Conservation (phyloP, 2,329 filamentous ascomycete genomes). For the Immersiporthe knoxdaviesiana region DNA sequence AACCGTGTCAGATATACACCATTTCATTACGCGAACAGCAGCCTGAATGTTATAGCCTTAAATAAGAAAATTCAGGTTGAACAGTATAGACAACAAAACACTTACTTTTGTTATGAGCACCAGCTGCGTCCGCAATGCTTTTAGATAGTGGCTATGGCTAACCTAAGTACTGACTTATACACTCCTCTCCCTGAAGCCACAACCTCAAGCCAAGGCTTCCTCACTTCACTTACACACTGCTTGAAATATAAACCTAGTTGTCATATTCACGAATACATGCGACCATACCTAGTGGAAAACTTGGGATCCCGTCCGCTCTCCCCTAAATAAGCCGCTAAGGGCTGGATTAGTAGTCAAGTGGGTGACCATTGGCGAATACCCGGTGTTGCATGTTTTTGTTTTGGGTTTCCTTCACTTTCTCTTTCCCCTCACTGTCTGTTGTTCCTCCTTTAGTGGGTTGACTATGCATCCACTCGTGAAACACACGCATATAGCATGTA, state of each 20-base stretch:
- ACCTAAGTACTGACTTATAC: background rate
- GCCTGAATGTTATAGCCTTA: no score
- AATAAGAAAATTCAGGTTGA: background rate
- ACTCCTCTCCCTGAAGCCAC: background rate
- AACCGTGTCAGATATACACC: background rate
- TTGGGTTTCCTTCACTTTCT: background rate
- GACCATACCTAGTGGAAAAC: conserved; percentile 3
- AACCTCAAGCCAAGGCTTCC: background rate
- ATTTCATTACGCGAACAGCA: background rate
- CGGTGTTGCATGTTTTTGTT: background rate
- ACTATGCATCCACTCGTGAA: no score
- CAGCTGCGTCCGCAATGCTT: no score
- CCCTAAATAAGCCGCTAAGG: background rate
- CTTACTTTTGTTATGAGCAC: no score
- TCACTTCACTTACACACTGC: background rate
- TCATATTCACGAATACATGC: background rate
- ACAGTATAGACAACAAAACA: background rate
- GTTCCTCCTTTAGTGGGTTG: no score
- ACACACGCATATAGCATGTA: no score
- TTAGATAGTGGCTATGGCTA: background rate
- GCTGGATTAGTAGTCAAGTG: conserved; percentile 2
- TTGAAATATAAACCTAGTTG: background rate
- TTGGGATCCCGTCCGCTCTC: conserved; percentile 1
- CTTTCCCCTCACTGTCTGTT: background rate
- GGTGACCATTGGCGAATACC: conserved; percentile 2